A percentile compares a stretch with the other conserved stretches of the same genome.
Conservation (phyloP, 805 yeast species). For the Candida stauntonica region DNA sequence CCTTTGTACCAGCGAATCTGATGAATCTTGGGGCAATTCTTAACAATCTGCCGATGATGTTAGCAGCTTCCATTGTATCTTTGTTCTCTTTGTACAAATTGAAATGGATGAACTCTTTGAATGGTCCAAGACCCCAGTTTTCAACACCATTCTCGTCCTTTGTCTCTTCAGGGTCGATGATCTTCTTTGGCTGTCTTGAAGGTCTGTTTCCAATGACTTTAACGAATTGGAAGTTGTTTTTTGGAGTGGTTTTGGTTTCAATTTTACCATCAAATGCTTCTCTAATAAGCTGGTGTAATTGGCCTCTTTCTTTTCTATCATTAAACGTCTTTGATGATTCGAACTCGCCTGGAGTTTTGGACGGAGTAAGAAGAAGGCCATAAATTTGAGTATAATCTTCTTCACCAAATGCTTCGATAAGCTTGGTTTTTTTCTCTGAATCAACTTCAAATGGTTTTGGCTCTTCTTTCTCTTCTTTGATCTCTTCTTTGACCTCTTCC, state of each 20-base stretch:
- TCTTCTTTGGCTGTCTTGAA: conserved; percentile 19
- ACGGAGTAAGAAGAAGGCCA: conserved; percentile 45
- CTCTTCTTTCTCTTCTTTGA: conserved; percentile 20
- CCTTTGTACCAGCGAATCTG: conserved; percentile 93
- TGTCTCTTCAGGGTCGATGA: conserved; percentile 27
- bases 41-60: conserved; percentile 64
- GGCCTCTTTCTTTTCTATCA: conserved; percentile 72
- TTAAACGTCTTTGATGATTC: conserved; percentile 53
- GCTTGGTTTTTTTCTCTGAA: conserved; percentile 41
- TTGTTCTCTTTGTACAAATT: conserved; percentile 89
- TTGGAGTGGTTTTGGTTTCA: conserved; percentile 73
- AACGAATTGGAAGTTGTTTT: conserved; percentile 61
- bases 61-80: conserved; percentile 95
- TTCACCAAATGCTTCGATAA: conserved; percentile 54
- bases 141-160: conserved; percentile 47
- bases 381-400: conserved; percentile 55
- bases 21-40: conserved; percentile 68
- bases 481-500: conserved; percentile 15
- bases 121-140: conserved; percentile 71
- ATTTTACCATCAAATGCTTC: conserved; percentile 67
- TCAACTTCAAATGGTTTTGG: conserved; percentile 36
- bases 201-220: conserved; percentile 36
- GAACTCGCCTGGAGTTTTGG: conserved; percentile 38
- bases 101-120: conserved; percentile 66
- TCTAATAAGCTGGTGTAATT: conserved; percentile 73